These are phyloP conservation scores for Fusarium mangiferae DNA, from an alignment of 2,329 filamentous ascomycete species.

Conservation along the genomic window DNA sequence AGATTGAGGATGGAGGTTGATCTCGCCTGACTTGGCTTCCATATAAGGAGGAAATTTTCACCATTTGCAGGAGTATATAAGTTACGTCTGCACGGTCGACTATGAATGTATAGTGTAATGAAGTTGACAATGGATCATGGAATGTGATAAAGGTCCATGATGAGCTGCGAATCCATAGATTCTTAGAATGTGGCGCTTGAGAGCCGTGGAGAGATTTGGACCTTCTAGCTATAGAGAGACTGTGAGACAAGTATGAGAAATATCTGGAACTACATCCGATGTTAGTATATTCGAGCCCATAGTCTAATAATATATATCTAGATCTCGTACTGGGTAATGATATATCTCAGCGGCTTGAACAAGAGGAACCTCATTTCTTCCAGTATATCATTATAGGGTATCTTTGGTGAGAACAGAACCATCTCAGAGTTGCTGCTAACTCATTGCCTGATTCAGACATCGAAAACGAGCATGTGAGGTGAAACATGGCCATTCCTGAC, in stretches of 20 bases:
- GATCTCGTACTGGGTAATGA: no score
- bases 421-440: background rate
- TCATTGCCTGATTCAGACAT: background rate
- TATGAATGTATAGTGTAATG: background rate
- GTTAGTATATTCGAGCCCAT: background rate
- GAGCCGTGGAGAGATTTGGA: background rate
- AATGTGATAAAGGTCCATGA: background rate
- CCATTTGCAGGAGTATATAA: background rate
- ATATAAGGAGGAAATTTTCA: background rate
- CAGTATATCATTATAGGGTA: background rate
- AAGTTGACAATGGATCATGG: background rate
- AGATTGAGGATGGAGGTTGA: background rate
- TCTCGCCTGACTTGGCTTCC: background rate
- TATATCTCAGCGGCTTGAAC: background rate
- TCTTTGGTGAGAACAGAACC: no score
- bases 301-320: background rate
- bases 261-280: background rate
- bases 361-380: background rate
- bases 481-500: conserved; percentile 18
- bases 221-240: background rate
- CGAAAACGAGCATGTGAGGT: background rate
- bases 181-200: background rate
- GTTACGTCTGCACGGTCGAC: background rate
- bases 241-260: background rate
- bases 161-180: background rate